Base-by-base conservation (phyloP, 2,329 filamentous ascomycete species). In the Clonostachys chloroleuca region DNA sequence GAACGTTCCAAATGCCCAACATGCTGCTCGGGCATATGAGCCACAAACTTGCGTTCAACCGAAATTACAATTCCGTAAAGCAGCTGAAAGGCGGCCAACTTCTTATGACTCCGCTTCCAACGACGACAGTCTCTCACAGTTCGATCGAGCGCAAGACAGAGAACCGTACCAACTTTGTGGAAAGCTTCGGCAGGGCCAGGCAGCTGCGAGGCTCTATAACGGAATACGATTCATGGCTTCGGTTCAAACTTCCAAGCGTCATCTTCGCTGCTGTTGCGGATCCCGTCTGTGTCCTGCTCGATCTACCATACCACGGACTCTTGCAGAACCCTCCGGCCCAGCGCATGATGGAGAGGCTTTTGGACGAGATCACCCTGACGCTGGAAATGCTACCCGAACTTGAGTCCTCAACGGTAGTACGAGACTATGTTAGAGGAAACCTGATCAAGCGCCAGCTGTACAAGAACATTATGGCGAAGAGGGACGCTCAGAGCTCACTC, bases 181-280 rank as follows among this genome's bases (percentile, higher is more conserved):
- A 41, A 34, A 47, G 50, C 5, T 17, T 66, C 13, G 52, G 48
- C 13, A 33, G 34, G 18, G 12, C 42, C 13, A 14, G 37, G 36
- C 42, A n/a, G 17, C 36, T 39, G 12, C 17, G 14, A 8, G 36
- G 14, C 14, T n/a, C 14, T 5, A 42, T 57, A 5, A 56, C 51
- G 14, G 42, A 50, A 12, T 65, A 59, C 46, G 63, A 67, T 42
- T 47, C 58, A 6, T 83, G 94, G 52, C 68, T 94, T 8, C 77
- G 81, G 51, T 73, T 80, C 56, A 94, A 96, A 65, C 77, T 97
- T 5, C 87, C 92, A 42, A 86, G 84, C 42, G 73, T 96, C 36
- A 83, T 89, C 3, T 81, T 92, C 55, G 84, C 86, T 51, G 80
- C 84, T 43, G 76, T 94, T 30, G 81, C 95, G 47, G 92, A 96